Conservation (phyloP, 2,329 filamentous ascomycete genomes). For the Epichloe gansuensis region DNA sequence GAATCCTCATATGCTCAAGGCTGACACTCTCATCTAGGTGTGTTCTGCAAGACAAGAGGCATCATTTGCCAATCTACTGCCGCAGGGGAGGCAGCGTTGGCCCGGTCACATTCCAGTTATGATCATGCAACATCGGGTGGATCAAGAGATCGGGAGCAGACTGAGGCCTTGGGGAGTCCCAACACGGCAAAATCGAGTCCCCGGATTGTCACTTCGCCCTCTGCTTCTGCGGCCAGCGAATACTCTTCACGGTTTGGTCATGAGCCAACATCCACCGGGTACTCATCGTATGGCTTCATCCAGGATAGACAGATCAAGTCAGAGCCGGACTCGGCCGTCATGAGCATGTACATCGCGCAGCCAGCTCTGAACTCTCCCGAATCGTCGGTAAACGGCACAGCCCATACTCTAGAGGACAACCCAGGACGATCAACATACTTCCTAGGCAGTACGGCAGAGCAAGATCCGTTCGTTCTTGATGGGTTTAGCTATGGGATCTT, state of each 20-base stretch:
- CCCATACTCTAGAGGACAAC: conserved; percentile 30
- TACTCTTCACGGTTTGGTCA: background rate
- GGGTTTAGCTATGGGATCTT: conserved; percentile 35
- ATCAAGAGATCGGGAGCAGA: background rate
- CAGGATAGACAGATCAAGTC: background rate
- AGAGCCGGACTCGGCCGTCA: conserved; percentile 1
- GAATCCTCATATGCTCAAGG: background rate
- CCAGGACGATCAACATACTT: conserved; percentile 30
- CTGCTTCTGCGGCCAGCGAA: conserved; percentile 1
- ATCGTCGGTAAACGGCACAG: conserved; percentile 4
- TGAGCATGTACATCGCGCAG: conserved; percentile 7
- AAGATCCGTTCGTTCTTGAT: conserved; percentile 33
- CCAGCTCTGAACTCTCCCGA: conserved; percentile 7
- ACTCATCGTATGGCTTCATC: conserved; percentile 1
- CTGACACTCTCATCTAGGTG: conserved; percentile 13
- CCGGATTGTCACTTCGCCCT: background rate
- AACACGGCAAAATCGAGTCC: conserved; percentile 5
- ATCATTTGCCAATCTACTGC: conserved; percentile 22
- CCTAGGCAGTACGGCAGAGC: conserved; percentile 32
- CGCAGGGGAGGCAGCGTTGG: conserved; percentile 1
- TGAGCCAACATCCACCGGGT: background rate
- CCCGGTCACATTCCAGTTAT: background rate
- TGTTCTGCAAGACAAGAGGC: conserved; percentile 23
- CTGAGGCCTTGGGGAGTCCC: conserved; percentile 1
- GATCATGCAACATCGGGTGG: background rate